Evolutionary conservation across 2,329 filamentous ascomycete species (phyloP), one percentile per base, ranked within the genome.

Genomic region (Aspergillus proliferans): DNA sequence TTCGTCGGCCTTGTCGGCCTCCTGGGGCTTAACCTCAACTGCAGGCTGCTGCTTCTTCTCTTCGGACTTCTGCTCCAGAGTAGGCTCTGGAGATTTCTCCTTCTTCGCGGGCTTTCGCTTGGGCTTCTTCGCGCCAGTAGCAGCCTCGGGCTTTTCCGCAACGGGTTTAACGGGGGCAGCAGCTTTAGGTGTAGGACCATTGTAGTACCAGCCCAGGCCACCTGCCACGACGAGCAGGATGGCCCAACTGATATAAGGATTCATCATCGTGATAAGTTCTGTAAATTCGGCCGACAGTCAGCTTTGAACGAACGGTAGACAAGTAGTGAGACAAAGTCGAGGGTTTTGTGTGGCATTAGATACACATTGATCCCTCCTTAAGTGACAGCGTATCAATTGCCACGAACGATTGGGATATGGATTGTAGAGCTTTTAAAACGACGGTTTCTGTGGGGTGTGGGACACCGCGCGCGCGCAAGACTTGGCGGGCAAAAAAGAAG

Each of bases 1-100:
- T 51, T 85, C 82, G 50, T 85, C 78, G 6, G 72, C 54, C 53
- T 64, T 52, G 34, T 67, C 63, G 42, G 58, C 55, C 45, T 68
- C 61, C 43, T 58, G 54, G 39, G 55, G 55, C 42, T 62, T 56
- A 45, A 57, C 51, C 24, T 65, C 62, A 15, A 59, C 59, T 22
- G 61, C 56, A 9, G 60, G 62, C 46, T 65, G 62, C 46, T 68
- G 62, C 46, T 68, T 61, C 46, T 65, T 62, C 46, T 68, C 62
- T 34, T 65, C 63, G 18, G 53, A 41, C 52, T 69, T 63, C 43
- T 59, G 59, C 4, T 64, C 58, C 14, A 63, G 58, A 36, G 62
- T 46, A 33, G 59, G 54, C 48, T 67, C 61, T 19, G 58, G 59
- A 4, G 60, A 52, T 10, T 12, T 40, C 19, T 40, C 18, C 21